Conservation (phyloP, 495 filamentous ascomycete genomes). For the Hypoxylon crocopeplum region DNA sequence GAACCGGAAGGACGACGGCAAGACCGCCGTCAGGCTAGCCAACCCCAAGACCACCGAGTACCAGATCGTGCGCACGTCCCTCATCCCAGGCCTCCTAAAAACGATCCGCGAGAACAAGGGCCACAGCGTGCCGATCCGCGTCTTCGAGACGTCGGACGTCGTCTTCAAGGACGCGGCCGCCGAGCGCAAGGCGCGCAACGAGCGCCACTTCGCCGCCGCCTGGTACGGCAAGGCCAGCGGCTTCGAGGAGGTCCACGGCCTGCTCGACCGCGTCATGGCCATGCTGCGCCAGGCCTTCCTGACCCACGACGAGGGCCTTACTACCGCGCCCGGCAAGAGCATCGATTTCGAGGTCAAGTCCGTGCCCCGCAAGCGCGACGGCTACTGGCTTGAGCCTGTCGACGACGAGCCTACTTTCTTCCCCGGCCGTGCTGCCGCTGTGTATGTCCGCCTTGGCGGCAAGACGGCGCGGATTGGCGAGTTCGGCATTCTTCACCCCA, state of each 20-base stretch:
- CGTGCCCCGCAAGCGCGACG: conserved; percentile 57
- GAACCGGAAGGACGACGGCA: conserved; percentile 88
- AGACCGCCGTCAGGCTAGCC: conserved; percentile 82
- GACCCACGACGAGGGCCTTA: conserved; percentile 72
- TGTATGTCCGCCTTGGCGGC: conserved; percentile 74
- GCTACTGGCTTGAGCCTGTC: conserved; percentile 93
- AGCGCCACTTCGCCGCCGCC: conserved; percentile 93
- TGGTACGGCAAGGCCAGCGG: conserved; percentile 95
- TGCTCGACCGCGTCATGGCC: conserved; percentile 87
- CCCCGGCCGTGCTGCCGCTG: conserved; percentile 82
- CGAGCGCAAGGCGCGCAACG: conserved; percentile 88
- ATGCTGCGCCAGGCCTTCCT: conserved; percentile 90
- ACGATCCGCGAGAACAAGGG: conserved; percentile 94
- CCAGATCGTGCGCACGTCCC: conserved; percentile 89
- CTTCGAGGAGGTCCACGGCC: conserved; percentile 94
- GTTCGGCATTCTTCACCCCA: conserved; percentile 93
- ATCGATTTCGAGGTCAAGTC: conserved; percentile 56
- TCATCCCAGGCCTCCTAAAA: conserved; percentile 92
- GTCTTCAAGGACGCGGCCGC: conserved; percentile 80
- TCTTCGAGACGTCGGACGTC: conserved; percentile 93
- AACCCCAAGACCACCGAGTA: conserved; percentile 98
- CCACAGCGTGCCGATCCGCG: conserved; percentile 85
- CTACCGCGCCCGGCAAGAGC: conserved; percentile 46
- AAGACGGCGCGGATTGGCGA: conserved; percentile 77
- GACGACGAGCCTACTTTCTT: conserved; percentile 88